Percentiles rank a stretch among this genome's conserved stretches.
Conservation (phyloP, 441 rosid genomes). For the Syzygium malaccense region DNA sequence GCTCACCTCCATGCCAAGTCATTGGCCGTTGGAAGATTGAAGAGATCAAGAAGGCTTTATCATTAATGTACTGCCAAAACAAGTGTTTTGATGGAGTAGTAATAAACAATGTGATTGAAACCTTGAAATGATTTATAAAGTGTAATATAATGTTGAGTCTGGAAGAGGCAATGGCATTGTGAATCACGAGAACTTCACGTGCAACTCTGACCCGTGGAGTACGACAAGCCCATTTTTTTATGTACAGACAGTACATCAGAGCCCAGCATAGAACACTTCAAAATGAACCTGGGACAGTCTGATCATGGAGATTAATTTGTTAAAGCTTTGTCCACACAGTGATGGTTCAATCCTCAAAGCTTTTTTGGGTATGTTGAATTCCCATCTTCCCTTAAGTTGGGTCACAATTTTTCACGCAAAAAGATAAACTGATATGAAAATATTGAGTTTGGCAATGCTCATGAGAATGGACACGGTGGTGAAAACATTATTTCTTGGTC, state of each 20-base stretch:
- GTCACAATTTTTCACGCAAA: background rate
- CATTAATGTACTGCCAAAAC: background rate
- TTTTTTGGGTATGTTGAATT: background rate
- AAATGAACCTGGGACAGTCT: constrained; percentile 19
- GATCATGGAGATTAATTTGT: constrained; percentile 16
- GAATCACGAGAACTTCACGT: constrained; percentile 83
- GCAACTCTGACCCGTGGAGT: constrained; percentile 58
- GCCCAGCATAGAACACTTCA: background rate
- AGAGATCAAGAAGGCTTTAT: background rate
- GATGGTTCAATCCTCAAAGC: constrained; percentile 13
- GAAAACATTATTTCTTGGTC: background rate
- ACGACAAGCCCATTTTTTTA: constrained; percentile 10
- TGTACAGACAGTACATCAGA: background rate
- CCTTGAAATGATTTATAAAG: background rate
- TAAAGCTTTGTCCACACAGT: background rate
- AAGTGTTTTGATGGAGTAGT: constrained; percentile 6
- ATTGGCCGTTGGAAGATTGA: constrained; percentile 11
- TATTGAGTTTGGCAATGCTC: background rate
- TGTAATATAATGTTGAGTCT: constrained; percentile 11
- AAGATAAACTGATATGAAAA: background rate
- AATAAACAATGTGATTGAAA: constrained; percentile 7
- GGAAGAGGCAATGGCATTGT: constrained; percentile 36
- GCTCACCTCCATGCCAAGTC: constrained; percentile 4
- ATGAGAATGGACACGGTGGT: background rate
- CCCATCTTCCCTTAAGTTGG: background rate